Evolutionary conservation across 352 stramenopile genomes (phyloP).

Genomic region (Globisporangium perplexum): DNA sequence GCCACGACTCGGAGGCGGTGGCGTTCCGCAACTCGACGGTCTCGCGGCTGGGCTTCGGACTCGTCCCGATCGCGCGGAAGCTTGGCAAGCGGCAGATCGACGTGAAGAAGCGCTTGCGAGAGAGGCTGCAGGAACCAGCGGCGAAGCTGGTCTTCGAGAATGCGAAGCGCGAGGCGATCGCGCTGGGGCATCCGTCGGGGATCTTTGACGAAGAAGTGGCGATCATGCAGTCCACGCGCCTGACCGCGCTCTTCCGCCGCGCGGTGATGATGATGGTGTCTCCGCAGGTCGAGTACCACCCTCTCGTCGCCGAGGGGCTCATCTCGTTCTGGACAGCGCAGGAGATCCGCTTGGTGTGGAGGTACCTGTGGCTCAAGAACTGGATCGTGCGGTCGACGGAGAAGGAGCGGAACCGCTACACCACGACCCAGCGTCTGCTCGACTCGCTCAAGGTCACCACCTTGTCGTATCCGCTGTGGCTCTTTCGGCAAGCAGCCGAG

Average conservation of each 20-base stretch:
- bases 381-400: conserved; percentile 80
- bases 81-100: conserved; percentile 67
- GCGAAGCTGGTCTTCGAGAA: conserved; percentile 50
- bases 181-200: conserved; percentile 33
- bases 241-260: conserved; percentile 71
- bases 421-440: conserved; percentile 52
- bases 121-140: conserved; percentile 53
- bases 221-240: conserved; percentile 42
- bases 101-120: conserved; percentile 73
- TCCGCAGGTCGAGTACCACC: conserved; percentile 65
- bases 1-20: conserved; percentile 43
- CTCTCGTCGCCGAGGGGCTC: conserved; percentile 73
- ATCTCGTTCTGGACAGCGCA: conserved; percentile 73
- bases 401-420: conserved; percentile 49
- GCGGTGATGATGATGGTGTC: conserved; percentile 81
- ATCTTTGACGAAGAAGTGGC: conserved; percentile 63
- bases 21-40: conserved; percentile 62
- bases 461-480: conserved; percentile 52
- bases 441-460: conserved; percentile 69
- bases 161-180: conserved; percentile 46
- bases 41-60: conserved; percentile 49
- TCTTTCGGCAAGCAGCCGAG: conserved; percentile 73
- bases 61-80: conserved; percentile 58
- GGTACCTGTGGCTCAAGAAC: conserved; percentile 80
- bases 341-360: conserved; percentile 76